These are phyloP conservation scores for Aspergillus aculeatus DNA, from an alignment of 2,329 filamentous ascomycete genomes.

Conservation along the genomic window DNA sequence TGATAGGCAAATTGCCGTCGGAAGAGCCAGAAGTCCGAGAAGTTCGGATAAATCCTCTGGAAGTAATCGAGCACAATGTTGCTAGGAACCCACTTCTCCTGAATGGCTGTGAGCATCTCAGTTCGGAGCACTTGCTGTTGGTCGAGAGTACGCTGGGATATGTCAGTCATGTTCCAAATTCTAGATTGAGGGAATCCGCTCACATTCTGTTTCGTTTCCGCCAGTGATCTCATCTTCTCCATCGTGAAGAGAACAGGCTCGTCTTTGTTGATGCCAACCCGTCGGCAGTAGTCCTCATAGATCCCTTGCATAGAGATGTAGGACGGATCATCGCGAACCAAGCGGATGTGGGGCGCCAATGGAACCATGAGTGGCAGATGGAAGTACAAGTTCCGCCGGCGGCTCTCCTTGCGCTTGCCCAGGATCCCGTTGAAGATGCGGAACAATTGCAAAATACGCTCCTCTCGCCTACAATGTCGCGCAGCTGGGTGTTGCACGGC, in stretches of 20 bases:
- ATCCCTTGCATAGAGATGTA: conserved; percentile 93
- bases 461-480: conserved; percentile 86
- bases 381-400: conserved; percentile 91
- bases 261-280: conserved; percentile 85
- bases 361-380: conserved; percentile 95
- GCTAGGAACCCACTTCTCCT: conserved; percentile 86
- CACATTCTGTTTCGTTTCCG: conserved; percentile 63
- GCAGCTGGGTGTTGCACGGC: conserved; percentile 95
- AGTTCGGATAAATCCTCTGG: conserved; percentile 81
- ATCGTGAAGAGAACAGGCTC: conserved; percentile 93
- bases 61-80: conserved; percentile 85
- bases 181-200: conserved; percentile 19
- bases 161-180: conserved; percentile 27
- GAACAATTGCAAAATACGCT: conserved; percentile 94
- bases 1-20: conserved; percentile 95
- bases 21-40: conserved; percentile 97
- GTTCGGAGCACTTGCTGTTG: conserved; percentile 71
- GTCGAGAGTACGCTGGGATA: conserved; percentile 53
- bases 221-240: conserved; percentile 80
- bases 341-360: conserved; percentile 86
- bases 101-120: conserved; percentile 92
- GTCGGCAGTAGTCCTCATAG: conserved; percentile 93
- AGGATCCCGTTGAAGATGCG: conserved; percentile 93
- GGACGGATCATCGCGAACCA: conserved; percentile 92
- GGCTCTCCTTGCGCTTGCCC: conserved; percentile 88